Evolutionary conservation across 306 rosid genomes (phyloP), one percentile per base, ranked within the genome.

Genomic region (Cajanus cajan): DNA sequence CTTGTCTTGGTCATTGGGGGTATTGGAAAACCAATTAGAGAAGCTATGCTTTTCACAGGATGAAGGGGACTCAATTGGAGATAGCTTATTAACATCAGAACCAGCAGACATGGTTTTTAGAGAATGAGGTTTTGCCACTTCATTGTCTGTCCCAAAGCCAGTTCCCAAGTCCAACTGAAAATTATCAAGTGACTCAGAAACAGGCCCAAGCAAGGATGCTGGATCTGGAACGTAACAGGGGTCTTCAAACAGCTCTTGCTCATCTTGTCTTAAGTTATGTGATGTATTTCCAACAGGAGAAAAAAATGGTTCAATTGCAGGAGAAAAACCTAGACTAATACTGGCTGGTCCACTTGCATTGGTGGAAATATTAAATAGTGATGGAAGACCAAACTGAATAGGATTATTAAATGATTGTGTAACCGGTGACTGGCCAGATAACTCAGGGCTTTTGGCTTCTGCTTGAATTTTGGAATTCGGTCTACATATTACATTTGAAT

Each of bases 201-300:
- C n/a, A n/a, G n/a, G n/a, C n/a, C n/a, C n/a, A n/a, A n/a, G n/a
- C n/a, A 31, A 87, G 33, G 98, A 88, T 43, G 83, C 89, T 7
- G 95, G 98, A 86, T 91, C 93, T 0, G 98, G 99, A 78, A 86
- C 90, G 78, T 93, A 96, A 85, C 98, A 91, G 0, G 98, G 99
- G 63, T 96, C 99, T 90, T 96, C 98, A 82, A 91, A 96, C 83
- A 78, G 93, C 86, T 96, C 99, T 50, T 88, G 90, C 74, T 96
- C 98, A 59, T 93, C 99, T 22, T 71, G 82, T 77, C 90, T 88
- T 71, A 73, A 81, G 58, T 90, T 93, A 86, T 64, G 87, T 63
- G 84, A 65, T 43, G 79, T 84, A 74, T 86, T 92, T 65, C 90
- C 83, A 80, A 84, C 86, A 5, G 87, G 90, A 79, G 93, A 86